Percentiles rank a stretch among this genome's conserved stretches.
phyloP scores from a whole-genome alignment of 352 stramenopile species.

The Pythium dissotocum region DNA sequence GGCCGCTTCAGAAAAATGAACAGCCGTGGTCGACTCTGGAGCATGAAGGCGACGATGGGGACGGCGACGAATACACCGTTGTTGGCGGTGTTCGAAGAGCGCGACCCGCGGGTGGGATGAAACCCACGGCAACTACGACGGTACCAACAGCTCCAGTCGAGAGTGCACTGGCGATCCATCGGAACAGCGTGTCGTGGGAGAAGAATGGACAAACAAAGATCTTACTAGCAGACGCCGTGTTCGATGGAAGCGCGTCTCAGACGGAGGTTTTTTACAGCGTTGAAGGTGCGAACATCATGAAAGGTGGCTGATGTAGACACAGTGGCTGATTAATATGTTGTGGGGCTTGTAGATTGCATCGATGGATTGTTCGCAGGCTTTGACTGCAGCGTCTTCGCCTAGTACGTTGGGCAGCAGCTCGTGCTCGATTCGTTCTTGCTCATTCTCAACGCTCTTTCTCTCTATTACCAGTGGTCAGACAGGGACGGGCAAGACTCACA shows the following conservation, averaged over 20 bases:
- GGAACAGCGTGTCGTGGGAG: slow-evolving; percentile 56
- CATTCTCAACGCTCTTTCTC: not conserved
- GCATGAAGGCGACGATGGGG: not conserved
- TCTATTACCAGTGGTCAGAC: slow-evolving; percentile 50
- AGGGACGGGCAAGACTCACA: slow-evolving; percentile 69
- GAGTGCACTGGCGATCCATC: slow-evolving; percentile 20
- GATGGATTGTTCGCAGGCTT: slow-evolving; percentile 60
- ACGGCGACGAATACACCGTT: not conserved
- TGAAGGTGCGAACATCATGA: slow-evolving; percentile 32
- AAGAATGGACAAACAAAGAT: slow-evolving; percentile 69
- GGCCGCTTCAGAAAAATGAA: slow-evolving; percentile 53
- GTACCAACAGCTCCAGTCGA: slow-evolving; percentile 18
- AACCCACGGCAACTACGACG: not conserved
- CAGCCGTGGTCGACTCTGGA: slow-evolving; percentile 32
- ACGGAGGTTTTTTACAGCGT: slow-evolving; percentile 53
- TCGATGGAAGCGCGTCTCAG: slow-evolving; percentile 39
- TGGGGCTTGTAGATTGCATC: slow-evolving; percentile 46
- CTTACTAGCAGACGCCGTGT: slow-evolving; percentile 54
- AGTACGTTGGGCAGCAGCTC: slow-evolving; percentile 35
- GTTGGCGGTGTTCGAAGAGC: not conserved
- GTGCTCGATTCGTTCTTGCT: not conserved
- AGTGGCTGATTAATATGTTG: not conserved
- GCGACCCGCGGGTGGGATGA: not conserved
- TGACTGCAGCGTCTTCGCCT: slow-evolving; percentile 74
- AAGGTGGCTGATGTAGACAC: not conserved